These are phyloP conservation scores for Boletus subparvulus DNA, from an alignment of 768 basidiomycete genomes.

Conservation along the genomic window DNA sequence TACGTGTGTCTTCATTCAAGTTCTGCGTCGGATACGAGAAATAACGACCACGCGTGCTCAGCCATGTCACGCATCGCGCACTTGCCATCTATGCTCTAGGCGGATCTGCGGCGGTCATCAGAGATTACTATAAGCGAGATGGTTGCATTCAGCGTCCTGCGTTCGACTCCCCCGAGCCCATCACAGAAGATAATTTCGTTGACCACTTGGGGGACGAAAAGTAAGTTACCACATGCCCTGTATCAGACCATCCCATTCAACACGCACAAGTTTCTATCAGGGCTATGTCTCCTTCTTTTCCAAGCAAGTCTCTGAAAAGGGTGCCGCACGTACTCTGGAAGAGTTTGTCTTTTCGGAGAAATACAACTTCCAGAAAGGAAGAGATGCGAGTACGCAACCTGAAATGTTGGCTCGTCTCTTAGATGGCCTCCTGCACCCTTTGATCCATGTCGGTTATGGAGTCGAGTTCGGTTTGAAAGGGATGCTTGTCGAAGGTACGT, in stretches of 20 bases:
- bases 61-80: constrained; percentile 32
- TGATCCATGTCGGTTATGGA: constrained; percentile 64
- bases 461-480: constrained; percentile 63
- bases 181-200: constrained; percentile 24
- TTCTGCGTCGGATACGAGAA: not conserved
- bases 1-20: constrained; percentile 24
- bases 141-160: constrained; percentile 17
- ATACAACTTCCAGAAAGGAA: constrained; percentile 23
- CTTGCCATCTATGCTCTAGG: constrained; percentile 32
- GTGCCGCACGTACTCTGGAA: constrained; percentile 19
- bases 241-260: not conserved
- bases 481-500: constrained; percentile 58
- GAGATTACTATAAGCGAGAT: constrained; percentile 28
- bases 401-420: constrained; percentile 53
- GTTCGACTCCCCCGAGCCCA: constrained; percentile 24
- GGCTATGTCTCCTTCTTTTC: constrained; percentile 30
- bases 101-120: constrained; percentile 22
- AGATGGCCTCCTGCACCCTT: constrained; percentile 54
- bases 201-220: constrained; percentile 26
- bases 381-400: constrained; percentile 32
- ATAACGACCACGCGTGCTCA: not conserved
- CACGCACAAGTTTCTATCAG: constrained; percentile 23
- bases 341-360: constrained; percentile 33
- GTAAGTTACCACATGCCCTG: constrained; percentile 7
- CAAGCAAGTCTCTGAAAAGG: constrained; percentile 16